A percentile compares a stretch with the other conserved stretches of the same genome.
Evolutionary conservation across 2,329 filamentous ascomycete genomes (phyloP).

Genomic region (Daldinia eschscholtzii): DNA sequence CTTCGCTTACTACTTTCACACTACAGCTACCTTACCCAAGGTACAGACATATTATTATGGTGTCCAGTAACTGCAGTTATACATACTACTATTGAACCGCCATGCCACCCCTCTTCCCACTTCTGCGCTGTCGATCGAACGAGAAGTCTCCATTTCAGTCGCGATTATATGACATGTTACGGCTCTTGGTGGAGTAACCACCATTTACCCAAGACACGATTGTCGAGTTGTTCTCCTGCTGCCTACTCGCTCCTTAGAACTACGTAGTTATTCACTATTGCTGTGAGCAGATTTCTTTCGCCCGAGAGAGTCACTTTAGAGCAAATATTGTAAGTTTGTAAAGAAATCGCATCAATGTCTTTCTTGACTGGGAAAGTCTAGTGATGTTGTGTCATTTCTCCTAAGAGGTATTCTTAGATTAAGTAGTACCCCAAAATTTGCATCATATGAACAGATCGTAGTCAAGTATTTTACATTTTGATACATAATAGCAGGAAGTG

Average conservation of each 20-base stretch:
- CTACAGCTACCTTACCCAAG: conserved; percentile 1
- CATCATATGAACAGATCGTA: too few relatives aligned
- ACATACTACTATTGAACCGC: not conserved
- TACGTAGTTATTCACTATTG: too few relatives aligned
- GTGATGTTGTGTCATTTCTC: not conserved
- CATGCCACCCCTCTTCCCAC: conserved; percentile 2
- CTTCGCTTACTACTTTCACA: conserved; percentile 22
- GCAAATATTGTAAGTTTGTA: not conserved
- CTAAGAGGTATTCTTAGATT: not conserved
- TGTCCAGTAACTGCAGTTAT: not conserved
- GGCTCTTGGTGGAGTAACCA: conserved; percentile 4
- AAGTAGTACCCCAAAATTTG: too few relatives aligned
- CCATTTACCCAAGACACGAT: conserved; percentile 1
- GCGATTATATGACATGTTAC: not conserved
- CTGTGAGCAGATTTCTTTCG: not conserved
- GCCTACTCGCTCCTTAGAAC: not conserved
- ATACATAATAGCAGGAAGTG: too few relatives aligned
- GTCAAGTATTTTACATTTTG: too few relatives aligned
- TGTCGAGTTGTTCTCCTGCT: not conserved
- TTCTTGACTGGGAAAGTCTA: not conserved
- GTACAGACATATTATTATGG: conserved; percentile 7
- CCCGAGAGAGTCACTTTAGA: not conserved
- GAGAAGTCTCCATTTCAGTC: not conserved
- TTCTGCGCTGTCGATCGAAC: not conserved
- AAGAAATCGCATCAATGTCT: not conserved